Percentiles rank a stretch among this genome's conserved stretches.
Evolutionary conservation across 2,329 filamentous ascomycete genomes (phyloP).

Genomic region (Claviceps digitariae): DNA sequence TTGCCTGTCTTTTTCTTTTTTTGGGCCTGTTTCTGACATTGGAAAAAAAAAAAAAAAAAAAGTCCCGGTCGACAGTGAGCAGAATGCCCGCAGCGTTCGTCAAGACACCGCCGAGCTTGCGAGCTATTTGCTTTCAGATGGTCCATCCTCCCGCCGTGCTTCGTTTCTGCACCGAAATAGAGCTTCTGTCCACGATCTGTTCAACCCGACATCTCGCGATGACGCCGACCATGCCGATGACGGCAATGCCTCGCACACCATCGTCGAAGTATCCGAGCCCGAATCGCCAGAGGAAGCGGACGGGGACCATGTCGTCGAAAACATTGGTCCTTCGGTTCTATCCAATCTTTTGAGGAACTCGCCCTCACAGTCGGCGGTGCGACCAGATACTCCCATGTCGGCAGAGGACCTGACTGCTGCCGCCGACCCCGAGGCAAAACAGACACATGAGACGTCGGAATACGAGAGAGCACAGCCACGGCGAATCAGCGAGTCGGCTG

Average conservation of each 20-base stretch:
- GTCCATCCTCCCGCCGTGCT: constrained; percentile 29
- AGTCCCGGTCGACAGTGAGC: constrained; percentile 51
- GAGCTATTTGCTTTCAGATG: constrained; percentile 62
- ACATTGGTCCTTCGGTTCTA: constrained; percentile 27
- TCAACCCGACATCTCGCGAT: constrained; percentile 10
- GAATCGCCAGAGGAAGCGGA: constrained; percentile 13
- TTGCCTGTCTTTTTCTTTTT: too few species aligned
- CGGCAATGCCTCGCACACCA: constrained; percentile 31
- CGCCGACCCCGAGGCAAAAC: background rate
- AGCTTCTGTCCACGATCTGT: constrained; percentile 16
- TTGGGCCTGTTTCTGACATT: background rate
- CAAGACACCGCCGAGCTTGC: constrained; percentile 82
- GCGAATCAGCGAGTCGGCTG: constrained; percentile 4
- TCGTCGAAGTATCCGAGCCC: constrained; percentile 46
- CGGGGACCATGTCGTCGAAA: constrained; percentile 8
- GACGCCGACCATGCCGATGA: constrained; percentile 13
- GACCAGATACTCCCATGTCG: constrained; percentile 6
- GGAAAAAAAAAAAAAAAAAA: constrained; percentile 18
- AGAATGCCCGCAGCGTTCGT: constrained; percentile 66
- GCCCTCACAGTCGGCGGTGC: constrained; percentile 25
- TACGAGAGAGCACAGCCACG: constrained; percentile 7
- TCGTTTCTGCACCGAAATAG: constrained; percentile 30
- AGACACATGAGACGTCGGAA: background rate
- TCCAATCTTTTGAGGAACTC: constrained; percentile 37
- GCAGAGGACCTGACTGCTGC: background rate